These are phyloP conservation scores for Fragaria iinumae DNA, from an alignment of 306 rosid species.

Conservation along the genomic window DNA sequence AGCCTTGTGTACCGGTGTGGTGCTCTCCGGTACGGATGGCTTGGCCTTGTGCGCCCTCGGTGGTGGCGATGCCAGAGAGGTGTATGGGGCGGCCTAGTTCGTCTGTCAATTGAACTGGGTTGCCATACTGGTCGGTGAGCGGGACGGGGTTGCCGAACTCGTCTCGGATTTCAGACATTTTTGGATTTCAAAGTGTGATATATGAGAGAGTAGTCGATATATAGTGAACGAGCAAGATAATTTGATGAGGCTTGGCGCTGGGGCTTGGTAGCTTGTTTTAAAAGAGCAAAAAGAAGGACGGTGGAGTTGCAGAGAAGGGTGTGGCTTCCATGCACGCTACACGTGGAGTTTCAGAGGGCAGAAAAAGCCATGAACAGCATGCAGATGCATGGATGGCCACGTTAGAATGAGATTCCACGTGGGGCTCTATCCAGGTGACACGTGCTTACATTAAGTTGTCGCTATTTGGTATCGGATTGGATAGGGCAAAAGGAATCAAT, in stretches of 20 bases:
- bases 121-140: slow-evolving; percentile 61
- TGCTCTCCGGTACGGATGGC: background rate
- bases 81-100: slow-evolving; percentile 65
- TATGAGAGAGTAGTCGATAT: too few species aligned
- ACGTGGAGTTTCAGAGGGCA: slow-evolving; percentile 17
- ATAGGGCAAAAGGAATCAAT: background rate
- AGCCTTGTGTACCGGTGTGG: background rate
- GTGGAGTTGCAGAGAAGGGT: slow-evolving; percentile 17
- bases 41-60: slow-evolving; percentile 13
- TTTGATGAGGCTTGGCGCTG: background rate
- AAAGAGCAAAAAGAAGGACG: slow-evolving; percentile 24
- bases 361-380: background rate
- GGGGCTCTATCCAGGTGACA: background rate
- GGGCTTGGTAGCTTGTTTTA: background rate
- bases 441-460: background rate
- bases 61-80: slow-evolving; percentile 59
- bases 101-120: slow-evolving; percentile 60
- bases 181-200: background rate
- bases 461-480: background rate
- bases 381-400: slow-evolving; percentile 34
- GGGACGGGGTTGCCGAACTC: slow-evolving; percentile 58
- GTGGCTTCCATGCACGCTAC: slow-evolving; percentile 35
- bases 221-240: background rate
- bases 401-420: slow-evolving; percentile 9
- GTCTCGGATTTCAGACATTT: slow-evolving; percentile 65